Evolutionary conservation across 2,329 filamentous ascomycete genomes (phyloP).

Genomic region (Penicillium crustosum): DNA sequence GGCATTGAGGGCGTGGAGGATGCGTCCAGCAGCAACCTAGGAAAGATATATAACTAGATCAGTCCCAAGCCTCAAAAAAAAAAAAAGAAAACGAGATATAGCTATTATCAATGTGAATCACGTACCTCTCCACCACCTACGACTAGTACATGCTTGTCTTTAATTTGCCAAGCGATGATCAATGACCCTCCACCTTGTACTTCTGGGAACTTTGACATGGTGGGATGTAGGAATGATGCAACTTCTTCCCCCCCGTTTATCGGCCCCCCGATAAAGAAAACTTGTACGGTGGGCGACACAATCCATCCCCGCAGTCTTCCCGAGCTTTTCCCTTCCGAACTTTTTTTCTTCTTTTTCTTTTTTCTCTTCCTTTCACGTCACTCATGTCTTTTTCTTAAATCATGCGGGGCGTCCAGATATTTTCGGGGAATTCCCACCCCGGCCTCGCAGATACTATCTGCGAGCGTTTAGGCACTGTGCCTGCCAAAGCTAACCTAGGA

Average conservation of each 20-base stretch:
- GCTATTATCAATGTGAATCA: conserved; percentile 27
- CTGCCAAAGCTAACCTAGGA: conserved; percentile 60
- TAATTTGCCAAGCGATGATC: conserved; percentile 94
- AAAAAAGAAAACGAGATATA: conserved; percentile 6
- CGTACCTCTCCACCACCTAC: conserved; percentile 89
- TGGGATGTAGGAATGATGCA: conserved; percentile 17
- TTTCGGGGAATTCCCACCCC: conserved; percentile 66
- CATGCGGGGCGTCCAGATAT: conserved; percentile 68
- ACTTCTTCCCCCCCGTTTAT: conserved; percentile 12
- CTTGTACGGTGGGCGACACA: conserved; percentile 19
- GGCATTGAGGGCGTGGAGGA: conserved; percentile 91
- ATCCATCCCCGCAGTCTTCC: conserved; percentile 17
- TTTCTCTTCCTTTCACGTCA: conserved; percentile 14
- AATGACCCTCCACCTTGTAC: conserved; percentile 89
- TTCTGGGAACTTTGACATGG: conserved; percentile 66
- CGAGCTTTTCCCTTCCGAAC: conserved; percentile 14
- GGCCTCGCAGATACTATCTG: conserved; percentile 64
- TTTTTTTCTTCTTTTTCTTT: conserved; percentile 22
- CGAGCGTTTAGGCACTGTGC: conserved; percentile 62
- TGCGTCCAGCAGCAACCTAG: conserved; percentile 91
- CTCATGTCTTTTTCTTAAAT: conserved; percentile 19
- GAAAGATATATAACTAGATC: conserved; percentile 23
- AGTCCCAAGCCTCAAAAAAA: conserved; percentile 12
- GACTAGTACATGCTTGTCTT: conserved; percentile 83
- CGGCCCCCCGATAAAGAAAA: conserved; percentile 13